These are phyloP conservation scores for Syzygium aromaticum DNA, from an alignment of 345 rosid species.

Conservation along the genomic window DNA sequence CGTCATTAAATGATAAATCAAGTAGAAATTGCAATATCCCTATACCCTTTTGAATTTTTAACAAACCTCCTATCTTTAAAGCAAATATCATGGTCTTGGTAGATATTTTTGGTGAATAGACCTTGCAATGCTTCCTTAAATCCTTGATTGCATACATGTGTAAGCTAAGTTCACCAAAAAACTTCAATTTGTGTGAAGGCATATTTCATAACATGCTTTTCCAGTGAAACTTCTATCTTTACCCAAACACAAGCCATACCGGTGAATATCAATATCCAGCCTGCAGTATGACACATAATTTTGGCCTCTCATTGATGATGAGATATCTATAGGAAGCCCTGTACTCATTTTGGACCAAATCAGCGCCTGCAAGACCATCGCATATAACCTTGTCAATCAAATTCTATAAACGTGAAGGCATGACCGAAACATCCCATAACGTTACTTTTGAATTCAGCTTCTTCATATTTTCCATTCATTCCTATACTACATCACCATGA, in stretches of 20 bases:
- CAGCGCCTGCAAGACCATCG: conserved; percentile 51
- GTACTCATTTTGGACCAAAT: conserved; percentile 99
- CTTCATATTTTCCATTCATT: not conserved
- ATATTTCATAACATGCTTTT: not conserved
- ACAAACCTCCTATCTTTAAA: not conserved
- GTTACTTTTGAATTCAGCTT: not conserved
- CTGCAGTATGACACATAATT: conserved; percentile 69
- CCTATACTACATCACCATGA: not conserved
- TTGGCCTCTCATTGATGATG: conserved; percentile 85
- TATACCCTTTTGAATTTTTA: not conserved
- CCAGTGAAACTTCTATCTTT: not conserved
- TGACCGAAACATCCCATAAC: not conserved
- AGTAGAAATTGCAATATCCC: not conserved
- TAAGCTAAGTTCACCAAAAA: not conserved
- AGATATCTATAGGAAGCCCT: conserved; percentile 91
- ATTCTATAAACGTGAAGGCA: not conserved
- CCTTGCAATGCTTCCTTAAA: not conserved
- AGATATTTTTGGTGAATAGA: not conserved
- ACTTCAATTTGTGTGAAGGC: not conserved
- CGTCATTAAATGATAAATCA: not conserved
- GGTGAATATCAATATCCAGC: conserved; percentile 92
- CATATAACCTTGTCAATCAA: not conserved
- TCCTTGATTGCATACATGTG: not conserved
- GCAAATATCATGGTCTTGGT: not conserved
- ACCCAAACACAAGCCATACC: conserved; percentile 31